Evolutionary conservation across 306 rosid genomes (phyloP).

Genomic region (Ochetophila trinervis): DNA sequence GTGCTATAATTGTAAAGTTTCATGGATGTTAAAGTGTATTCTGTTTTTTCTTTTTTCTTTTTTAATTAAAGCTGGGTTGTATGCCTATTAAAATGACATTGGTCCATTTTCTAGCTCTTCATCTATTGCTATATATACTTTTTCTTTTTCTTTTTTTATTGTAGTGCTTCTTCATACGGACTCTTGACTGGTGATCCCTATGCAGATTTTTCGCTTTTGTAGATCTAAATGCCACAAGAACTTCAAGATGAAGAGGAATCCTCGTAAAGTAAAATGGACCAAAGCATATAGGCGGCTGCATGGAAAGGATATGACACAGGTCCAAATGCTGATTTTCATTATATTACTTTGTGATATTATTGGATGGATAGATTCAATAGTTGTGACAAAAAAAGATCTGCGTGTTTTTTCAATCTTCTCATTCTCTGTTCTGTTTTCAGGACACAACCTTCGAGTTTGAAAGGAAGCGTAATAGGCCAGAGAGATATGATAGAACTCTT

Average conservation of each 20-base stretch:
- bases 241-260: slow-evolving; percentile 96
- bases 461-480: slow-evolving; percentile 87
- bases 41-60: no score
- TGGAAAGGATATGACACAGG: slow-evolving; percentile 97
- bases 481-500: slow-evolving; percentile 77
- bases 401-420: neutral
- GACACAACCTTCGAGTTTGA: slow-evolving; percentile 91
- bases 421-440: slow-evolving; percentile 28
- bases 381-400: neutral
- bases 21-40: no score
- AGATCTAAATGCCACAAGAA: slow-evolving; percentile 94
- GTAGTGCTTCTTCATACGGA: no score
- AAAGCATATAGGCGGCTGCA: slow-evolving; percentile 72
- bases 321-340: slow-evolving; percentile 10
- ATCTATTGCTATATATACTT: no score
- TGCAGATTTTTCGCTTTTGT: slow-evolving; percentile 82
- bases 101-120: no score
- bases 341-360: neutral
- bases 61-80: no score
- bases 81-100: no score
- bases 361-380: no score
- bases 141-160: no score
- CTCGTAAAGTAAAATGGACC: slow-evolving; percentile 91
- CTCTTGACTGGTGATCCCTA: neutral
- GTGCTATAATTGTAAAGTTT: no score